These are phyloP conservation scores for Candida freyschussii DNA, from an alignment of 1,139 yeast species.

Conservation along the genomic window DNA sequence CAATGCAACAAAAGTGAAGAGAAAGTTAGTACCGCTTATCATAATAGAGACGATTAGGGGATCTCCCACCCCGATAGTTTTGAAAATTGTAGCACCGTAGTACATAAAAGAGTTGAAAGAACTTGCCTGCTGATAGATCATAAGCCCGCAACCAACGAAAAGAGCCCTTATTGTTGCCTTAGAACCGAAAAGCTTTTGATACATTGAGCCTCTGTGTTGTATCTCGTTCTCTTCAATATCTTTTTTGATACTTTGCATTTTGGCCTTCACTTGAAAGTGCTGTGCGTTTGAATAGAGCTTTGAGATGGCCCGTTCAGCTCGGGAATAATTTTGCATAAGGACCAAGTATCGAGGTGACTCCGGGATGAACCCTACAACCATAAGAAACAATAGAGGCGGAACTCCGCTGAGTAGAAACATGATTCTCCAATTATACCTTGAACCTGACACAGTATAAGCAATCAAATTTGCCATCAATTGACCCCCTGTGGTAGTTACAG, in stretches of 20 bases:
- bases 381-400: constrained; percentile 36
- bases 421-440: constrained; percentile 36
- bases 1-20: constrained; percentile 59
- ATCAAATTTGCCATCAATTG: constrained; percentile 38
- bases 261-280: constrained; percentile 27
- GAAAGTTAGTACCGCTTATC: constrained; percentile 62
- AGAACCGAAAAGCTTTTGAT: constrained; percentile 8
- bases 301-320: constrained; percentile 36
- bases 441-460: constrained; percentile 27
- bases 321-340: constrained; percentile 33
- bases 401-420: constrained; percentile 36
- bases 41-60: constrained; percentile 62
- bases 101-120: constrained; percentile 77
- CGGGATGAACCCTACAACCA: constrained; percentile 41
- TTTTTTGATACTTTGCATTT: constrained; percentile 27
- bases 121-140: constrained; percentile 71
- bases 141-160: constrained; percentile 62
- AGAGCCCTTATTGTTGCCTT: constrained; percentile 57
- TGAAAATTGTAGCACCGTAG: constrained; percentile 63
- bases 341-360: constrained; percentile 58
- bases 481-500: constrained; percentile 42
- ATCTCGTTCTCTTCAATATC: constrained; percentile 23
- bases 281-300: constrained; percentile 35
- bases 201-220: constrained; percentile 6
- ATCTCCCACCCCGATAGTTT: constrained; percentile 51